Conservation (phyloP, 1,284 basidiomycete species). For the Chalciporus piperatoides region DNA sequence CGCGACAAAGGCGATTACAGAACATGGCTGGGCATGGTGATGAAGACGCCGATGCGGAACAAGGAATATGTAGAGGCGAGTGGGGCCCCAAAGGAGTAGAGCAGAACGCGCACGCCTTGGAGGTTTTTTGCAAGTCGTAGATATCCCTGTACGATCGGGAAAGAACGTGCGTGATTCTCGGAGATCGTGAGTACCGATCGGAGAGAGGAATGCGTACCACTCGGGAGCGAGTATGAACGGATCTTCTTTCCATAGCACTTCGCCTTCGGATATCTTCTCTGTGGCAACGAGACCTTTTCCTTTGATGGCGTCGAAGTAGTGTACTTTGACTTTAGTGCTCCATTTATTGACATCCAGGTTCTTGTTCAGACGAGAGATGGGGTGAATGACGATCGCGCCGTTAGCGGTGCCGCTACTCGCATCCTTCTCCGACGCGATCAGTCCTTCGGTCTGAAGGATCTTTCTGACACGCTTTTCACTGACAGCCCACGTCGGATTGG, state of each 20-base stretch:
- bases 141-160: slow-evolving; percentile 53
- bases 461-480: slow-evolving; percentile 80
- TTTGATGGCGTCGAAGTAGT: slow-evolving; percentile 66
- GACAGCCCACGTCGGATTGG: slow-evolving; percentile 67
- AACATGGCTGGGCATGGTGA: slow-evolving; percentile 61
- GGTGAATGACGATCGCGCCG: slow-evolving; percentile 36
- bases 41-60: slow-evolving; percentile 42
- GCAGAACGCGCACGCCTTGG: slow-evolving; percentile 61
- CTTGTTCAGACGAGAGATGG: slow-evolving; percentile 65
- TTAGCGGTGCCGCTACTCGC: background rate
- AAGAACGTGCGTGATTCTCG: background rate
- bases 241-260: slow-evolving; percentile 81
- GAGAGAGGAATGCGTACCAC: slow-evolving; percentile 44
- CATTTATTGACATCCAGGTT: slow-evolving; percentile 59
- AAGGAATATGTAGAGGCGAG: slow-evolving; percentile 49
- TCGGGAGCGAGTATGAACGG: slow-evolving; percentile 69
- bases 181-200: background rate
- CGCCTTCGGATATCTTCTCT: slow-evolving; percentile 63
- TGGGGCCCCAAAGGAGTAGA: slow-evolving; percentile 54
- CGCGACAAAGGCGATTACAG: slow-evolving; percentile 74
- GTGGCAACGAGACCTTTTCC: slow-evolving; percentile 83
- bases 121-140: slow-evolving; percentile 57
- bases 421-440: slow-evolving; percentile 34
- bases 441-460: slow-evolving; percentile 57
- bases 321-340: slow-evolving; percentile 63